phyloP scores from a whole-genome alignment of 2,329 filamentous ascomycete genomes.

The Helotiales sp. region DNA sequence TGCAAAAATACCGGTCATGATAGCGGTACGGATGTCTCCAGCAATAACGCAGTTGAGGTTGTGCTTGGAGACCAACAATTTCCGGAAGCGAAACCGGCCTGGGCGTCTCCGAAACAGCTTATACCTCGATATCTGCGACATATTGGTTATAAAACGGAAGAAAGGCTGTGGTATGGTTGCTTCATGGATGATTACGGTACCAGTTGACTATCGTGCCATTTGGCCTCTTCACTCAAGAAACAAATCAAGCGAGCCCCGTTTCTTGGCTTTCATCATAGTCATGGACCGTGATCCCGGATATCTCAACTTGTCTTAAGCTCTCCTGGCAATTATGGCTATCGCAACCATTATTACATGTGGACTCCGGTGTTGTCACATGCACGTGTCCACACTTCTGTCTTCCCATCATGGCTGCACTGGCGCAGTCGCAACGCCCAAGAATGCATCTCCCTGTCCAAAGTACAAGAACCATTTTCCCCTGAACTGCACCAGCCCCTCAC shows the following conservation, averaged over 20 bases:
- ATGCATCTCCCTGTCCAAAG: constrained; percentile 33
- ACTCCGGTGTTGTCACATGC: no score
- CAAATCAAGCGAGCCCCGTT: neutral
- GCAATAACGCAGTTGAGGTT: neutral
- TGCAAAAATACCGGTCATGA: neutral
- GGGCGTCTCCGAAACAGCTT: neutral
- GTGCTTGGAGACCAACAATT: neutral
- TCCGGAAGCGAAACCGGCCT: neutral
- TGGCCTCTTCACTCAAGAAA: neutral
- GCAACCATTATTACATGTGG: no score
- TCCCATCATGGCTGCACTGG: constrained; percentile 1
- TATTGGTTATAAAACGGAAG: neutral
- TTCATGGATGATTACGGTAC: neutral
- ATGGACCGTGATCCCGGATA: no score
- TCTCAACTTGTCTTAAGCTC: no score
- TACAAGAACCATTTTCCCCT: constrained; percentile 36
- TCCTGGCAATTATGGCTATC: no score
- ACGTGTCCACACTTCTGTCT: neutral
- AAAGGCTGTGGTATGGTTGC: neutral
- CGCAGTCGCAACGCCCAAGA: constrained; percentile 16
- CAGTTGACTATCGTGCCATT: neutral
- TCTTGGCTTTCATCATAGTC: no score
- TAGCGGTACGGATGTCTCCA: neutral
- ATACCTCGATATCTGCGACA: neutral
- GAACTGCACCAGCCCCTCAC: constrained; percentile 37